Evolutionary conservation across 108 stramenopile species (phyloP), one percentile per base, ranked within the genome.

Genomic region (Cyclotella sp.): DNA sequence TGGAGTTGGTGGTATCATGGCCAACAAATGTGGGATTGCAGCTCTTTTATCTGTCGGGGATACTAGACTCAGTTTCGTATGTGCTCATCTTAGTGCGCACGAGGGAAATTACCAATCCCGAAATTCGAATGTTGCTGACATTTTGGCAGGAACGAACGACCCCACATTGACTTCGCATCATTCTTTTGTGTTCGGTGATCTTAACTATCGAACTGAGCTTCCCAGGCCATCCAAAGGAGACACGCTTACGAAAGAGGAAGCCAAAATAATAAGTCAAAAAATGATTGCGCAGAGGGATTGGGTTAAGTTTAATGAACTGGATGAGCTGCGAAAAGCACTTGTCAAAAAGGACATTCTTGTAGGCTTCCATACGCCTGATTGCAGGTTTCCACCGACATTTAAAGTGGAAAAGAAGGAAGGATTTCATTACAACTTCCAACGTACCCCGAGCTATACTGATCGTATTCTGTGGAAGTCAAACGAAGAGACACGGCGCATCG

Each of bases 301-400:
- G 87, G 15, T 68, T 19, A 61, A 45, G 22, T 54, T 92, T 16
- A 84, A 85, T 72, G 70, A 78, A 22, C 34, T 66, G 18, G 91
- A 93, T 58, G 91, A 93, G 54, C 64, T 93, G 39, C 21, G 39
- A 2, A 29, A 49, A 4, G 91, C 82, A 8, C 64, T 93, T 28
- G 29, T 45, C 28, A 71, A 81, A 8, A 86, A 87, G 16, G 81
- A 89, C 11, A 85, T 84, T 43, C 73, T 93, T 29, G 62, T 71
- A 57, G 86, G 81, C 8, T 91, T 90, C 60, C 26, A 73, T 11
- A 90, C 91, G 19, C 79, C 77, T 26, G 44, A 44, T 14, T 93
- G 92, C 58, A 58, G 77, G 16, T 96, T 96, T 62, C 87, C 86
- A 13, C 93, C 93, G 9, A 96, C 93, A 5, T 96, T 95, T 75